A percentile compares a stretch with the other conserved stretches of the same genome.
phyloP scores from a whole-genome alignment of 495 filamentous ascomycete genomes.

The Podospora tetraspora region DNA sequence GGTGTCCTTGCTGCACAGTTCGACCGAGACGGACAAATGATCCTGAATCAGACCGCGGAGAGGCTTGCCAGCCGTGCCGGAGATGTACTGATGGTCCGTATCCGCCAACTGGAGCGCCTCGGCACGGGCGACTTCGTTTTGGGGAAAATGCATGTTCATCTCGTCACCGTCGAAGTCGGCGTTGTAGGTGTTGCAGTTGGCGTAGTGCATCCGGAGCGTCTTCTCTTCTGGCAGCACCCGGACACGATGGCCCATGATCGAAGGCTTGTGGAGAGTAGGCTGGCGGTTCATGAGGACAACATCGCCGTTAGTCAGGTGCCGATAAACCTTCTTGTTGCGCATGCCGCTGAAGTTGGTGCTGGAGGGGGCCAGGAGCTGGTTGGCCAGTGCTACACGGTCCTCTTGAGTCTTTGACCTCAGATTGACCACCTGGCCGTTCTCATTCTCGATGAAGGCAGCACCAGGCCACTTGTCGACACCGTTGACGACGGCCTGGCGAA shows the following conservation, averaged over 20 bases:
- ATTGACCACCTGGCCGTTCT: conserved; percentile 85
- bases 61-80: conserved; percentile 88
- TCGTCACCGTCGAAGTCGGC: conserved; percentile 99
- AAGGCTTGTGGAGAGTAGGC: conserved; percentile 99
- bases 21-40: conserved; percentile 91
- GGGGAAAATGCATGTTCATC: conserved; percentile 99
- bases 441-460: conserved; percentile 89
- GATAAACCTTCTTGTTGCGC: conserved; percentile 92
- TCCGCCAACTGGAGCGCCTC: conserved; percentile 91
- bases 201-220: conserved; percentile 99
- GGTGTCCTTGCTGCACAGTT: conserved; percentile 86
- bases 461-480: conserved; percentile 90
- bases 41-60: conserved; percentile 97
- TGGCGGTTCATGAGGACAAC: conserved; percentile 99
- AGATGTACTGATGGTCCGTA: conserved; percentile 95
- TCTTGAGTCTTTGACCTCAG: conserved; percentile 79
- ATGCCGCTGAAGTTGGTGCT: conserved; percentile 66
- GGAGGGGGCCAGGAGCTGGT: conserved; percentile 87
- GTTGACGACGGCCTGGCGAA: conserved; percentile 96
- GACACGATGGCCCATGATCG: conserved; percentile 96
- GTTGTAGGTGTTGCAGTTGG: conserved; percentile 99
- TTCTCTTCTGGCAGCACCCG: conserved; percentile 89
- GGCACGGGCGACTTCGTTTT: conserved; percentile 87
- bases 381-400: conserved; percentile 78
- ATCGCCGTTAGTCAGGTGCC: conserved; percentile 93